Conservation (phyloP, 352 stramenopile species). For the Globisporangium rhizosaccharum region DNA sequence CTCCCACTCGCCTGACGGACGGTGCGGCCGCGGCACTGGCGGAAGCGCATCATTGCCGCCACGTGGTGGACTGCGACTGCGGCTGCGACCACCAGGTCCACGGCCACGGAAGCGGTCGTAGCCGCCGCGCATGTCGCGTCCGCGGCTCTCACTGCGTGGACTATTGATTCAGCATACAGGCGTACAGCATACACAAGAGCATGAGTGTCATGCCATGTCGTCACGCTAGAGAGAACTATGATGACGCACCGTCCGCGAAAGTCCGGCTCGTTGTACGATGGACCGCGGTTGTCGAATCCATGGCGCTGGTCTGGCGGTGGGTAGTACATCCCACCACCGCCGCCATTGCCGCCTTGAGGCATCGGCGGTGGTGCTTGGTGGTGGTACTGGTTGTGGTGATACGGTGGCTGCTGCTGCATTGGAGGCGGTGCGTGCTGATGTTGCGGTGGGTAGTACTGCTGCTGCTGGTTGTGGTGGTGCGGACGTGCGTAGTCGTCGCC, state of each 20-base stretch:
- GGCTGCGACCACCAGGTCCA: constrained; percentile 21
- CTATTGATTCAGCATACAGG: background rate
- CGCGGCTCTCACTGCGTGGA: constrained; percentile 21
- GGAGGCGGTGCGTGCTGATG: too few relatives aligned
- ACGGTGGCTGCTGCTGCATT: too few relatives aligned
- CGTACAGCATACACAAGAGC: background rate
- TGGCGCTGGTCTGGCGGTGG: constrained; percentile 18
- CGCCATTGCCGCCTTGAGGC: constrained; percentile 10
- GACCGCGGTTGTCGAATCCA: constrained; percentile 10
- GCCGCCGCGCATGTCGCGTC: constrained; percentile 12
- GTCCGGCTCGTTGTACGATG: constrained; percentile 10
- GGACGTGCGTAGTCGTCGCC: constrained; percentile 9
- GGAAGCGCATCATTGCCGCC: constrained; percentile 3
- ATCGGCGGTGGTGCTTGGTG: constrained; percentile 13
- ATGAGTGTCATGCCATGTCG: background rate
- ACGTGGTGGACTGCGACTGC: constrained; percentile 28
- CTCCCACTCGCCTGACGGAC: constrained; percentile 17
- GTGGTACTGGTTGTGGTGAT: background rate
- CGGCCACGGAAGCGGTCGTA: constrained; percentile 20
- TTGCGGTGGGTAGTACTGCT: too few relatives aligned
- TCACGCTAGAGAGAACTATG: too few relatives aligned
- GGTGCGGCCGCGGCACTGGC: constrained; percentile 1
- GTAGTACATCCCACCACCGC: constrained; percentile 15
- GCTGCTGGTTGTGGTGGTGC: constrained; percentile 10
- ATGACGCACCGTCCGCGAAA: constrained; percentile 16